Evolutionary conservation across 345 rosid genomes (phyloP).

Genomic region (Moricandia arvensis): DNA sequence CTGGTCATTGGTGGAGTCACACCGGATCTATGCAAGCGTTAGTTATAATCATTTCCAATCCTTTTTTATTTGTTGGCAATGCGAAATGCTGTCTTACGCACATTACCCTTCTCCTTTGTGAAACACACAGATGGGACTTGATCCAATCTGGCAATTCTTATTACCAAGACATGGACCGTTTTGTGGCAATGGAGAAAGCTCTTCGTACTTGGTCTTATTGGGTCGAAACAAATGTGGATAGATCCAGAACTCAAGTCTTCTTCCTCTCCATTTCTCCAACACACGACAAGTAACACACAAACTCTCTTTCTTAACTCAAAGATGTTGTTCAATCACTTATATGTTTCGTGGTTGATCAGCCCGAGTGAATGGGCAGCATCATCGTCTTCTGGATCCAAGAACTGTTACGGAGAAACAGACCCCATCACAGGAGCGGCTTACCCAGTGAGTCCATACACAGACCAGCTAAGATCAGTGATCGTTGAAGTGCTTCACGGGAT

Average conservation of each 20-base stretch:
- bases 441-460: constrained; percentile 64
- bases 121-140: constrained; percentile 85
- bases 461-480: constrained; percentile 65
- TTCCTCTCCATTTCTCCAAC: constrained; percentile 92
- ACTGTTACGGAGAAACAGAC: constrained; percentile 82
- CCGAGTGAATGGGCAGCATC: constrained; percentile 74
- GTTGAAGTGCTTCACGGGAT: constrained; percentile 61
- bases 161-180: constrained; percentile 89
- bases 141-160: constrained; percentile 68
- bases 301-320: neutral
- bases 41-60: neutral
- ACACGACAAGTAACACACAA: constrained; percentile 79
- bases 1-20: constrained; percentile 99
- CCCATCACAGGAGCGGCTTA: constrained; percentile 53
- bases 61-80: neutral
- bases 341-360: constrained; percentile 36
- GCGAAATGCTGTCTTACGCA: neutral
- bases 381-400: constrained; percentile 44
- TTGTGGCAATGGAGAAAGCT: constrained; percentile 80
- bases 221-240: constrained; percentile 71
- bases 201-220: constrained; percentile 86
- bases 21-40: constrained; percentile 64
- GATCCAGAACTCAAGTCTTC: constrained; percentile 56
- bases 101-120: constrained; percentile 2
- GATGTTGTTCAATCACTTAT: neutral